Evolutionary conservation across 1,284 basidiomycete species (phyloP).

Genomic region (Sphagnurus paluster): DNA sequence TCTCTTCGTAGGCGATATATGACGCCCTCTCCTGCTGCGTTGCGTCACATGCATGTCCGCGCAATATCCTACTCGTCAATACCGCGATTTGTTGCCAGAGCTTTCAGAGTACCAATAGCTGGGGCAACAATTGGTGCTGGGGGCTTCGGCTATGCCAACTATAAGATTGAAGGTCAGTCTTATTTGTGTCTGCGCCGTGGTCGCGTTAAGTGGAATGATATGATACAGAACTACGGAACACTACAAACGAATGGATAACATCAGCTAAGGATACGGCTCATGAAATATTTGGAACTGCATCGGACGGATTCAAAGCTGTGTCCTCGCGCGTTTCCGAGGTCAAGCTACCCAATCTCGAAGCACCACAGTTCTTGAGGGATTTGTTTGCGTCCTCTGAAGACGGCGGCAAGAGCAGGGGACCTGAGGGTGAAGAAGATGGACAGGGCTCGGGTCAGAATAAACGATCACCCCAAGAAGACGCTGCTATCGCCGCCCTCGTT

Average conservation of each 20-base stretch:
- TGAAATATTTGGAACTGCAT: conserved; percentile 65
- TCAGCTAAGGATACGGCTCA: conserved; percentile 68
- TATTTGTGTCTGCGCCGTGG: neutral
- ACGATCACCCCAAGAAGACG: conserved; percentile 56
- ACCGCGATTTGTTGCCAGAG: conserved; percentile 79
- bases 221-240: conserved; percentile 68
- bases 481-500: conserved; percentile 70
- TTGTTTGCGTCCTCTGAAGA: conserved; percentile 51
- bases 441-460: conserved; percentile 34
- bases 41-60: conserved; percentile 71
- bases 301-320: conserved; percentile 61
- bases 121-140: conserved; percentile 86
- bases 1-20: conserved; percentile 48
- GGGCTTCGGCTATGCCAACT: conserved; percentile 90
- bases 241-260: conserved; percentile 64
- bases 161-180: conserved; percentile 85
- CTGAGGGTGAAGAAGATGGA: conserved; percentile 25
- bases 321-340: conserved; percentile 58
- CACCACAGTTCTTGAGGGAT: conserved; percentile 73
- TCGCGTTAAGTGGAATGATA: conserved; percentile 2
- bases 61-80: conserved; percentile 83
- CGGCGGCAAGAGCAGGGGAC: conserved; percentile 28
- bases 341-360: conserved; percentile 54
- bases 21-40: conserved; percentile 37
- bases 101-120: conserved; percentile 83